Percentiles rank a stretch among this genome's conserved stretches.
phyloP scores from a whole-genome alignment of 1,284 basidiomycete species.

The Cutaneotrichosporon dermatis region DNA sequence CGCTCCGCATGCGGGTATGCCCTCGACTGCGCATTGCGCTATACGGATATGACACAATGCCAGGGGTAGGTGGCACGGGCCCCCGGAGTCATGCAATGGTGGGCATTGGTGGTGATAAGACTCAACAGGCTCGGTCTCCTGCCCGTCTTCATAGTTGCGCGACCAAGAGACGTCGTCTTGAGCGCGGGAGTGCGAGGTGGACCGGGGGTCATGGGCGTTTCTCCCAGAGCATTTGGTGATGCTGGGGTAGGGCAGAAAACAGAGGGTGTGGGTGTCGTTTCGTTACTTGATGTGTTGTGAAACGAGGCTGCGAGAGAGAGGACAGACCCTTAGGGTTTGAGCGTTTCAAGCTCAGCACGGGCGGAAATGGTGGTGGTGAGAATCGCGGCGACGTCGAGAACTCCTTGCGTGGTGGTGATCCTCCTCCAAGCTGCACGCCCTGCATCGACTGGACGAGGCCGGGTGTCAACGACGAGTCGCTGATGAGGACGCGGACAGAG shows the following conservation, averaged over 20 bases:
- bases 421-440: constrained; percentile 11
- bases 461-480: constrained; percentile 1
- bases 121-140: constrained; percentile 36
- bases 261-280: constrained; percentile 16
- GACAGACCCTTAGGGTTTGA: constrained; percentile 40
- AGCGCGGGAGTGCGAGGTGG: constrained; percentile 1
- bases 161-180: not conserved
- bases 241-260: constrained; percentile 14
- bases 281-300: constrained; percentile 14
- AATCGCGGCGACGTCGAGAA: not conserved
- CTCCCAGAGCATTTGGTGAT: not conserved
- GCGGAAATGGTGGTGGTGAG: constrained; percentile 17
- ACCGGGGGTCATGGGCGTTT: constrained; percentile 37
- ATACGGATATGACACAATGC: constrained; percentile 20
- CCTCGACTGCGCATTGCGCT: constrained; percentile 16
- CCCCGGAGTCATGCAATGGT: constrained; percentile 1
- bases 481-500: not conserved
- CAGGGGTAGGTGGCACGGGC: constrained; percentile 31
- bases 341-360: constrained; percentile 28
- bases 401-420: constrained; percentile 2
- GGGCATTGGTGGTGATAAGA: constrained; percentile 33
- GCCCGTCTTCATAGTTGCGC: constrained; percentile 6
- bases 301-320: constrained; percentile 29
- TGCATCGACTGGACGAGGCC: constrained; percentile 11
- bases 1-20: constrained; percentile 28